Percentiles rank a stretch among this genome's conserved stretches.
These are phyloP conservation scores for Rutstroemia sp. DNA, from an alignment of 2,329 filamentous ascomycete species.

Conservation along the genomic window DNA sequence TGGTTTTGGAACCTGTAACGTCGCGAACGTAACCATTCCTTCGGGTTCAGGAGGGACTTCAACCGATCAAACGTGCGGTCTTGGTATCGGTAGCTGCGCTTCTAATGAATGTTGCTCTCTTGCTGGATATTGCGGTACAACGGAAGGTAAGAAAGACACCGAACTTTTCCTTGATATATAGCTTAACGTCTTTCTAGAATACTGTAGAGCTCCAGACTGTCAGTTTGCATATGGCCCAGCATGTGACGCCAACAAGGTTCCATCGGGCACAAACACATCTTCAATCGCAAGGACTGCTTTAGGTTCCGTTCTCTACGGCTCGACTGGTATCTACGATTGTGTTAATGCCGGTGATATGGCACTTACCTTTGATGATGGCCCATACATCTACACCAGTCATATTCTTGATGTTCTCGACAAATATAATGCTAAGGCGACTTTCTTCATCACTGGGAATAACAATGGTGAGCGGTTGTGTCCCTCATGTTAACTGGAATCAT, in stretches of 20 bases:
- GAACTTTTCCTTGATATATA: not conserved
- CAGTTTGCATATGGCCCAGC: slow-evolving; percentile 17
- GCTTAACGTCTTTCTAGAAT: slow-evolving; percentile 3
- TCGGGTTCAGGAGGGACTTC: slow-evolving; percentile 32
- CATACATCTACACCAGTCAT: slow-evolving; percentile 51
- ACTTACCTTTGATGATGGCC: slow-evolving; percentile 62
- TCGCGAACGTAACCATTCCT: slow-evolving; percentile 39
- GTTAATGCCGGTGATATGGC: slow-evolving; percentile 53
- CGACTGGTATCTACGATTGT: slow-evolving; percentile 49
- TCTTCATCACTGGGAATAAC: slow-evolving; percentile 41
- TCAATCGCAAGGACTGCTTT: slow-evolving; percentile 39
- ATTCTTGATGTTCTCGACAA: slow-evolving; percentile 53
- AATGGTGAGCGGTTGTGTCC: slow-evolving; percentile 3
- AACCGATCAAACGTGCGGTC: slow-evolving; percentile 41
- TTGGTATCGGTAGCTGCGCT: slow-evolving; percentile 8
- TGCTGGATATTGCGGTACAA: slow-evolving; percentile 10
- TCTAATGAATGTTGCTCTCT: slow-evolving; percentile 14
- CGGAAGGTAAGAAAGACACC: not conserved
- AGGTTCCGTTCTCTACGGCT: slow-evolving; percentile 49
- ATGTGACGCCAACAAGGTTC: slow-evolving; percentile 50
- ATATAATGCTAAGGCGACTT: slow-evolving; percentile 58
- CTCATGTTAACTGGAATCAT: not conserved
- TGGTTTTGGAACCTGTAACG: slow-evolving; percentile 22
- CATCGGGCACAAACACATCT: slow-evolving; percentile 47
- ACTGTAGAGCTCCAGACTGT: slow-evolving; percentile 18